Evolutionary conservation across 116 monocot species (phyloP), one percentile per base, ranked within the genome.

Genomic region (Trichopus zeylanicus): DNA sequence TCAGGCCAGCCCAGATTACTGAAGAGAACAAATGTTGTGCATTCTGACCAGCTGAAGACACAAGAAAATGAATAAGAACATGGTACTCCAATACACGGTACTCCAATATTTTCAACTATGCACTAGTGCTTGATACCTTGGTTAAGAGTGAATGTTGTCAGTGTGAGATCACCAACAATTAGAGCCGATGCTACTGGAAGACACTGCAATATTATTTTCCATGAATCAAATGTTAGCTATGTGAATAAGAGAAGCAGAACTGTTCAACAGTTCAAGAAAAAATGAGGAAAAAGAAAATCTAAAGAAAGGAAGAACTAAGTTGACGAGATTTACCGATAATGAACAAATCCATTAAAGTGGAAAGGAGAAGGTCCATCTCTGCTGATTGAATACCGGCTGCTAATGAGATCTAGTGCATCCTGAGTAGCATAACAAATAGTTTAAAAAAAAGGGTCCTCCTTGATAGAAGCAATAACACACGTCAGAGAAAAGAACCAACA

Each of bases 361-460:
- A 86, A 83, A 56, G 82, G 93, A 73, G 85, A 90, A 54, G 84
- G 73, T 31, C 55, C 58, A 35, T 62, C 55, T 74, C 70, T 61
- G 51, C 63, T 79, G 61, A 82, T 51, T 52, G 48, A 71, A 68
- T 86, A 93, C 23, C 29, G 82, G 11, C 89, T 85, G 48, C 89
- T 89, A 4, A 89, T 83, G 35, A 93, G 88, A 75, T 89, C 93
- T 16, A 93, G 27, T 26, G 93, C 89, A 66, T 93, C 93, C 93
- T 93, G 67, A 53, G 28, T 56, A 60, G 11, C 51, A 35, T 26
- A 48, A 18, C 16, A 25, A 20, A 22, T 31, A 15, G 8, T 29
- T 6, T 27, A 13, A n/a, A n/a, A n/a, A n/a, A n/a, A n/a, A n/a
- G n/a, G n/a, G n/a, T n/a, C n/a, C n/a, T n/a, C n/a, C n/a, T n/a